These are phyloP conservation scores for Schwanniomyces etchellsii DNA, from an alignment of 1,139 yeast genomes.

Conservation along the genomic window DNA sequence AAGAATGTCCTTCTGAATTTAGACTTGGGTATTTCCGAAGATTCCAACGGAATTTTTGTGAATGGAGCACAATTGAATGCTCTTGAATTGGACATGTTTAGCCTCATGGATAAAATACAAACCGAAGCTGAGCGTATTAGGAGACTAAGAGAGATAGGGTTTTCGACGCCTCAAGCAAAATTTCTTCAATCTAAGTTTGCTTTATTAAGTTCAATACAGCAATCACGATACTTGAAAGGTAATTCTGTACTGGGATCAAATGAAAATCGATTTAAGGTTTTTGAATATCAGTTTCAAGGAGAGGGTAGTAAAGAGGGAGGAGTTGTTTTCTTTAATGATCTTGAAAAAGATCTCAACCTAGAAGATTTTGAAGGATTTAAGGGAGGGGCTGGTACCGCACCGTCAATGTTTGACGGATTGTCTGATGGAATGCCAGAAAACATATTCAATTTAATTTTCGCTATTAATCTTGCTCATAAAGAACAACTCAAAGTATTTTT, in stretches of 20 bases:
- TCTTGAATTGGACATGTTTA: slow-evolving; percentile 39
- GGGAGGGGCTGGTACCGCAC: slow-evolving; percentile 24
- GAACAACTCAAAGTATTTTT: slow-evolving; percentile 42
- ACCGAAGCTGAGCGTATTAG: slow-evolving; percentile 31
- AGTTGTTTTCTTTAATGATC: slow-evolving; percentile 71
- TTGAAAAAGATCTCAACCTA: slow-evolving; percentile 61
- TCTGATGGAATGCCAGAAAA: slow-evolving; percentile 70
- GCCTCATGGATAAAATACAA: slow-evolving; percentile 27
- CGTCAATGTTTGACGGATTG: slow-evolving; percentile 72
- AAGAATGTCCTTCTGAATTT: slow-evolving; percentile 22
- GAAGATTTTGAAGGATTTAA: slow-evolving; percentile 39
- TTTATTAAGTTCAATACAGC: slow-evolving; percentile 28
- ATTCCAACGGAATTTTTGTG: slow-evolving; percentile 49
- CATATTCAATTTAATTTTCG: slow-evolving; percentile 70
- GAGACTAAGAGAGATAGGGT: slow-evolving; percentile 27
- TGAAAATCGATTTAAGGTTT: slow-evolving; percentile 34
- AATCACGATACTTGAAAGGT: slow-evolving; percentile 30
- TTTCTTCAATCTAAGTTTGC: slow-evolving; percentile 42
- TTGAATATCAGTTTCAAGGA: slow-evolving; percentile 26
- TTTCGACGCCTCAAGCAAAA: slow-evolving; percentile 30
- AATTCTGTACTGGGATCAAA: slow-evolving; percentile 29
- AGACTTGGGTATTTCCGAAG: slow-evolving; percentile 27
- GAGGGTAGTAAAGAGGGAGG: slow-evolving; percentile 25
- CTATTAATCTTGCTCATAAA: slow-evolving; percentile 54
- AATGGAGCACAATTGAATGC: slow-evolving; percentile 55